Conservation (phyloP, 2,329 filamentous ascomycete species). For the Rutstroemia sp. region DNA sequence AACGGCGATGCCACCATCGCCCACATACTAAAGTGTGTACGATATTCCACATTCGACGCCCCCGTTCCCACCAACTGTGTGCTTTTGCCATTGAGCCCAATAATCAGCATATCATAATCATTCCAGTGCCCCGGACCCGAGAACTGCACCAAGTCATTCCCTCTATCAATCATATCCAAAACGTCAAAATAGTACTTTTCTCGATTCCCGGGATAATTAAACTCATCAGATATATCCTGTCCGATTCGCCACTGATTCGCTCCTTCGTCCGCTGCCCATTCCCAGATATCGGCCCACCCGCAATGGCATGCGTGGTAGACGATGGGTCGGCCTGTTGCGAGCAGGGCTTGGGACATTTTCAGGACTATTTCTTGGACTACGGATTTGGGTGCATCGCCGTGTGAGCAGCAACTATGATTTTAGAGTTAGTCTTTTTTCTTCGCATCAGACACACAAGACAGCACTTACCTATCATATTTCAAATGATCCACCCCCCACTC, state of each 20-base stretch:
- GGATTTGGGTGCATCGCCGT: background rate
- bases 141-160: constrained; percentile 37
- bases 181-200: constrained; percentile 22
- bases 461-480: constrained; percentile 51
- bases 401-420: background rate
- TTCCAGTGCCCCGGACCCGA: constrained; percentile 43
- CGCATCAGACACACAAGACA: no score
- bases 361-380: background rate
- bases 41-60: constrained; percentile 25
- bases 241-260: constrained; percentile 43
- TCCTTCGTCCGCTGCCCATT: constrained; percentile 29
- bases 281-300: constrained; percentile 38
- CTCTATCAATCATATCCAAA: constrained; percentile 40
- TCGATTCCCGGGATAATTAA: constrained; percentile 20
- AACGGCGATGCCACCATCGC: constrained; percentile 19
- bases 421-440: background rate
- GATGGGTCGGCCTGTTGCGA: constrained; percentile 37
- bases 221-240: constrained; percentile 34
- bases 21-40: constrained; percentile 23
- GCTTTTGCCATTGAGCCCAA: constrained; percentile 19
- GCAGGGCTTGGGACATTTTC: background rate
- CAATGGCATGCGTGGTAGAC: constrained; percentile 47
- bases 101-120: constrained; percentile 31
- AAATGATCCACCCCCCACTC: constrained; percentile 53
- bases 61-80: constrained; percentile 35